Percentiles rank a stretch among this genome's conserved stretches.
Evolutionary conservation across 495 filamentous ascomycete species (phyloP).

Genomic region (Aspergillus indologenus): DNA sequence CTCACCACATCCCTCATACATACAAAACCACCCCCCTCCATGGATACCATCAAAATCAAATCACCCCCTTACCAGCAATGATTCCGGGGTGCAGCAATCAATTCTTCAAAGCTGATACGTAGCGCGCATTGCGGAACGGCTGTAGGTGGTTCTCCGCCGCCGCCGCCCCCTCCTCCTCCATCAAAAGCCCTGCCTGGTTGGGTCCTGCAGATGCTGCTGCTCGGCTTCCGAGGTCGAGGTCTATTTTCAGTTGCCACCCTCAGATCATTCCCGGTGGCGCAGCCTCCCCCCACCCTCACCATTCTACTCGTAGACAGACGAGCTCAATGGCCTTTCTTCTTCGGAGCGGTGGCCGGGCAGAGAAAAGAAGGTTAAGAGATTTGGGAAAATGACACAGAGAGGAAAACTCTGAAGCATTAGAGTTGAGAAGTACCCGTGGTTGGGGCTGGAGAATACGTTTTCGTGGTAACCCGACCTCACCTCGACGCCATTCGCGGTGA

Average conservation of each 20-base stretch:
- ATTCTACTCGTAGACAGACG: slow-evolving; percentile 5
- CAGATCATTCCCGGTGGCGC: slow-evolving; percentile 22
- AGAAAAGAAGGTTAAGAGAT: slow-evolving; percentile 1
- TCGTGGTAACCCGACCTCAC: background rate
- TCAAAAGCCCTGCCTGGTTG: slow-evolving; percentile 11
- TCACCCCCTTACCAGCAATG: background rate
- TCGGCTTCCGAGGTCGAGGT: slow-evolving; percentile 3
- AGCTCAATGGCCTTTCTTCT: background rate
- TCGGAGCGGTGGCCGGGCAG: background rate
- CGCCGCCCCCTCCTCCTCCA: too few relatives aligned
- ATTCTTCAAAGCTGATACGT: background rate
- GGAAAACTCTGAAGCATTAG: background rate
- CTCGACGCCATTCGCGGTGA: background rate
- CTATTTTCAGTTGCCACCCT: slow-evolving; percentile 24
- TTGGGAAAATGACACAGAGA: background rate
- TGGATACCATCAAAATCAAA: too few relatives aligned
- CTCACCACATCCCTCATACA: background rate
- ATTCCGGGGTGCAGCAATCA: slow-evolving; percentile 21
- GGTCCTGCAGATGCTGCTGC: slow-evolving; percentile 19
- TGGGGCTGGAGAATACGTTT: background rate
- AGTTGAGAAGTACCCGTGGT: background rate
- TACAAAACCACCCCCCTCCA: too few relatives aligned
- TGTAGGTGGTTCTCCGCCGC: slow-evolving; percentile 2
- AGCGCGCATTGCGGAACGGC: slow-evolving; percentile 13
- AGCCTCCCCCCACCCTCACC: too few relatives aligned